Percentiles rank a stretch among this genome's conserved stretches.
Evolutionary conservation across 1,139 yeast genomes (phyloP).

Genomic region (Blastobotrys persicus): DNA sequence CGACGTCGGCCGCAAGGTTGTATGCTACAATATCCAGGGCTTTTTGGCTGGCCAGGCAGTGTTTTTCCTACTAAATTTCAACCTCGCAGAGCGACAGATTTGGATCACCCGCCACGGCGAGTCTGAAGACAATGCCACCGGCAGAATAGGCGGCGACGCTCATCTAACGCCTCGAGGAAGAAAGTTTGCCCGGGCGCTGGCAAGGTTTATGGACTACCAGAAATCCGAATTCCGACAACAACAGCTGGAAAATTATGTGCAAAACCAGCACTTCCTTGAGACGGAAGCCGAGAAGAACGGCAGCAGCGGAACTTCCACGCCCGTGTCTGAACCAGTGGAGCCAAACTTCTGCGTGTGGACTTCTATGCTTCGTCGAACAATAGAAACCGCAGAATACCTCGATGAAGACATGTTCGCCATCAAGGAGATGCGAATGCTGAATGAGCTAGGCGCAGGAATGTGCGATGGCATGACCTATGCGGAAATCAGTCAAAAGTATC

Average conservation of each 20-base stretch:
- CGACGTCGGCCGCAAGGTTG: conserved; percentile 91
- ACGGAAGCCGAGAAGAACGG: conserved; percentile 15
- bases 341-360: conserved; percentile 91
- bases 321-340: conserved; percentile 45
- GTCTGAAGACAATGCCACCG: conserved; percentile 75
- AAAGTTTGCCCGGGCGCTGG: conserved; percentile 67
- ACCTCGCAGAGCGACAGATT: conserved; percentile 84
- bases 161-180: conserved; percentile 73
- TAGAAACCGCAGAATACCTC: conserved; percentile 75
- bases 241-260: conserved; percentile 55
- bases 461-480: conserved; percentile 90
- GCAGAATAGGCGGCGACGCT: conserved; percentile 93
- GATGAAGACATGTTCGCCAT: conserved; percentile 66
- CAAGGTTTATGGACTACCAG: conserved; percentile 71
- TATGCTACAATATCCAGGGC: conserved; percentile 87
- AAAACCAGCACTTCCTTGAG: conserved; percentile 37
- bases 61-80: conserved; percentile 84
- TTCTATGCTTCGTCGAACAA: conserved; percentile 74
- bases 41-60: conserved; percentile 92
- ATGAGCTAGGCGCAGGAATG: conserved; percentile 89
- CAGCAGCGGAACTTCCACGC: conserved; percentile 37
- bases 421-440: conserved; percentile 89
- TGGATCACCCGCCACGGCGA: conserved; percentile 98
- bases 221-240: conserved; percentile 64
- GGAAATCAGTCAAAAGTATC: conserved; percentile 67